phyloP scores from a whole-genome alignment of 2,329 filamentous ascomycete species.

The Reticulascus tulasneorum region DNA sequence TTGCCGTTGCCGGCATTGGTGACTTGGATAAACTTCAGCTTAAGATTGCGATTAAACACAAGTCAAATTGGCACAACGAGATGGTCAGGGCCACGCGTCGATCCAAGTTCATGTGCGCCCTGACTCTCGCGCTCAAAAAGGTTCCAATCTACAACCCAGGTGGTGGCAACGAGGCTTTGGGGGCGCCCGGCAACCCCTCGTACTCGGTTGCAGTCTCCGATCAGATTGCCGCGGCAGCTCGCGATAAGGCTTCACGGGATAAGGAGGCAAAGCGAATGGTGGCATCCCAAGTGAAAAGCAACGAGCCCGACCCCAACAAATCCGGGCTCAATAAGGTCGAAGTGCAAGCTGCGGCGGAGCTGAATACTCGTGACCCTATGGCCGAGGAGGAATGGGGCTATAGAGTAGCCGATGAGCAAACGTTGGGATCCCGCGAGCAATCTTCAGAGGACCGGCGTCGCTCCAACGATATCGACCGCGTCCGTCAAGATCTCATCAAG shows the following conservation, averaged over 20 bases:
- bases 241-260: constrained; percentile 53
- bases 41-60: constrained; percentile 81
- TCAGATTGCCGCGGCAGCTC: constrained; percentile 56
- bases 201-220: constrained; percentile 78
- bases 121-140: constrained; percentile 79
- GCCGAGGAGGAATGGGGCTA: constrained; percentile 34
- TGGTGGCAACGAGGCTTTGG: constrained; percentile 60
- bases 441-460: constrained; percentile 30
- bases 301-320: constrained; percentile 22
- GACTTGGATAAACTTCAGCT: constrained; percentile 86
- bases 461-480: constrained; percentile 32
- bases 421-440: constrained; percentile 23
- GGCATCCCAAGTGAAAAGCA: constrained; percentile 34
- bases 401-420: constrained; percentile 30
- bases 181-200: constrained; percentile 68
- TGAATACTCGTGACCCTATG: constrained; percentile 36
- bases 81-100: constrained; percentile 73
- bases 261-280: constrained; percentile 66
- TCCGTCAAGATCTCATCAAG: constrained; percentile 32
- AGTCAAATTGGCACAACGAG: constrained; percentile 90
- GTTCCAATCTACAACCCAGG: constrained; percentile 82
- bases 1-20: constrained; percentile 74
- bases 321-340: too few species aligned
- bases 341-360: constrained; percentile 37
- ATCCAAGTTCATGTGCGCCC: constrained; percentile 95